Evolutionary conservation across 1,284 basidiomycete species (phyloP), one percentile per base, ranked within the genome.

Genomic region (Lignosus rhinocerotis): DNA sequence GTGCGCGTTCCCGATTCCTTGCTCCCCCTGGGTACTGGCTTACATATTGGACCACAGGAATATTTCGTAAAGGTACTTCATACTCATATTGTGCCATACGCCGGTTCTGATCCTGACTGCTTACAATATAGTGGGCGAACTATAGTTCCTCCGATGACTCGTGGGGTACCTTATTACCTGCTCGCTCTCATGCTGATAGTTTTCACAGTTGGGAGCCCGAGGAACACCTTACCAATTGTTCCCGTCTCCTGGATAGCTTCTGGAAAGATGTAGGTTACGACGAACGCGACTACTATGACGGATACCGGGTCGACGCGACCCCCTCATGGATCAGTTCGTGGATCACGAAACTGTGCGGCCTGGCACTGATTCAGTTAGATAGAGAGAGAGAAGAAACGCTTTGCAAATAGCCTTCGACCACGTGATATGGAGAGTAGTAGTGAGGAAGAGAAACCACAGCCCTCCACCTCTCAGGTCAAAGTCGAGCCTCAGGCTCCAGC

Each of bases 251-350:
- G 32, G 59, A 68, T 21, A 82, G 82, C 58, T 90, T 90, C 67
- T 90, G 88, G 87, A 67, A 71, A 5, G 74, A 86, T 55, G 65
- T 89, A n/a, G 86, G 86, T 0, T 67, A 69, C 30, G 85, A 88
- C 61, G 64, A 85, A 54, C 54, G 76, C 0, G 84, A 87, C 65
- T 86, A 84, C 67, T 49, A 63, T 8, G 59, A 75, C 38, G 84
- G 82, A 11, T 70, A 80, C 50, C 69, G 68, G 17, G 67, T 78
- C 14, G 48, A 65, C 14, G 80, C 87, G 3, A 66, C 66, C 1
- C 64, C 60, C 10, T 53, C 63, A 3, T 73, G 69, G 70, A 71
- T 72, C 31, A 62, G 67, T 70, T 19, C 33, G 63, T 61, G 41
- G 46, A 33, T 43, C 41, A 25, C 4, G n/a, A 30, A 39, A 25